Evolutionary conservation across 257 asterid species (phyloP).

Genomic region (Paraleonurus japonicus): DNA sequence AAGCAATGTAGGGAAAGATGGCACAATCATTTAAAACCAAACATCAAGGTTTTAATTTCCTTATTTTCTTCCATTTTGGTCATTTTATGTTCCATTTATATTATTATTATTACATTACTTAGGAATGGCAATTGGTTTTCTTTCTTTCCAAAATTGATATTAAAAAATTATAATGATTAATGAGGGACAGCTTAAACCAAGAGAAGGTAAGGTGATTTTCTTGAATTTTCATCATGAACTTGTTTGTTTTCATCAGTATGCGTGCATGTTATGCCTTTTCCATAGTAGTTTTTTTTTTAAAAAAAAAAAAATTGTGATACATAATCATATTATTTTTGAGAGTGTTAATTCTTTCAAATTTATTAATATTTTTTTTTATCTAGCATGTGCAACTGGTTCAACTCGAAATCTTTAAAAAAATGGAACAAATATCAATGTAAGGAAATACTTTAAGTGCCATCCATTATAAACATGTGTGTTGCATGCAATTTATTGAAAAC

Average conservation of each 20-base stretch:
- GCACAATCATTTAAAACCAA: conserved; percentile 79
- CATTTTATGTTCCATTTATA: conserved; percentile 28
- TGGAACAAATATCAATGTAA: background rate
- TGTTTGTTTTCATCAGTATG: background rate
- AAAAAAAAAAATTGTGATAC: background rate
- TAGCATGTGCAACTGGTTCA: background rate
- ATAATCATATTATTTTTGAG: background rate
- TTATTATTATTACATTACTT: background rate
- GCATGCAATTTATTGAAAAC: background rate
- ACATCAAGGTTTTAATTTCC: conserved; percentile 56
- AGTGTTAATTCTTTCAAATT: background rate
- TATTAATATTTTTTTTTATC: background rate
- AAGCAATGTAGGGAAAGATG: conserved; percentile 91
- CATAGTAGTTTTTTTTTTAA: background rate
- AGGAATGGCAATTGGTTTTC: background rate
- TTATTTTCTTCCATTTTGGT: conserved; percentile 15
- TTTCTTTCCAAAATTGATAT: background rate
- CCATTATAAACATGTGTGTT: conserved; percentile 15
- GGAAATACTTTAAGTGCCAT: background rate
- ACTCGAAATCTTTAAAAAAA: background rate
- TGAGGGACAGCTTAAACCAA: too few species aligned
- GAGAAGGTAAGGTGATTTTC: background rate
- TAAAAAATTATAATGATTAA: background rate
- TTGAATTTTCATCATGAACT: background rate
- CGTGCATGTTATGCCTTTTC: background rate